phyloP scores from a whole-genome alignment of 176 grass and related monocot species.

The Alloteropsis semialata region DNA sequence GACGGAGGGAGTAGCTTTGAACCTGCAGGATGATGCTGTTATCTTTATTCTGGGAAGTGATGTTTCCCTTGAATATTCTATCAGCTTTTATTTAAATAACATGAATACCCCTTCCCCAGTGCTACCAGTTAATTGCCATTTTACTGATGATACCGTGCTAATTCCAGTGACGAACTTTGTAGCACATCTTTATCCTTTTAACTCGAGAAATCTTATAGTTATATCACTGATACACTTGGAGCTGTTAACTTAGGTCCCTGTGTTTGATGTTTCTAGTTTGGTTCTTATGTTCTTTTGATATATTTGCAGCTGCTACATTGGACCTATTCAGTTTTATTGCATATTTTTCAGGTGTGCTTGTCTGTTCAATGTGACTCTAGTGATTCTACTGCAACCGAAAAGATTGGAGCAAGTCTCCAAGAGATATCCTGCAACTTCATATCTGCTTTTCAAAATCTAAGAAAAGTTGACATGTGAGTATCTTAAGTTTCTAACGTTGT shows the following conservation, averaged over 20 bases:
- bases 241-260: background rate
- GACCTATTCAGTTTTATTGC: background rate
- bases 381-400: constrained; percentile 38
- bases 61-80: background rate
- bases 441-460: constrained; percentile 64
- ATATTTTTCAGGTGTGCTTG: constrained; percentile 54
- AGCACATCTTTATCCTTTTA: background rate
- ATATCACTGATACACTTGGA: constrained; percentile 10
- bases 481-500: background rate
- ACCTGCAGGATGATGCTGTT: background rate
- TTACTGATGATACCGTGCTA: background rate
- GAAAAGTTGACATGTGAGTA: constrained; percentile 49
- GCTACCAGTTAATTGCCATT: background rate
- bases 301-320: constrained; percentile 6
- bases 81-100: background rate
- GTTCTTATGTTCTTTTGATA: constrained; percentile 6
- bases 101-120: background rate
- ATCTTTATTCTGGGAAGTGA: background rate
- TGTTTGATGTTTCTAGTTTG: constrained; percentile 4
- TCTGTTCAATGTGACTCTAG: constrained; percentile 38
- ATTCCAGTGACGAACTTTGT: background rate
- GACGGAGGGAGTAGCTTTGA: no score
- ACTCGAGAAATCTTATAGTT: background rate
- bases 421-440: constrained; percentile 74
- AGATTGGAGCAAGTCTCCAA: constrained; percentile 51